These are phyloP conservation scores for Mortierella sp. DNA, from an alignment of 371 early-diverging fungal genomes.

Conservation along the genomic window DNA sequence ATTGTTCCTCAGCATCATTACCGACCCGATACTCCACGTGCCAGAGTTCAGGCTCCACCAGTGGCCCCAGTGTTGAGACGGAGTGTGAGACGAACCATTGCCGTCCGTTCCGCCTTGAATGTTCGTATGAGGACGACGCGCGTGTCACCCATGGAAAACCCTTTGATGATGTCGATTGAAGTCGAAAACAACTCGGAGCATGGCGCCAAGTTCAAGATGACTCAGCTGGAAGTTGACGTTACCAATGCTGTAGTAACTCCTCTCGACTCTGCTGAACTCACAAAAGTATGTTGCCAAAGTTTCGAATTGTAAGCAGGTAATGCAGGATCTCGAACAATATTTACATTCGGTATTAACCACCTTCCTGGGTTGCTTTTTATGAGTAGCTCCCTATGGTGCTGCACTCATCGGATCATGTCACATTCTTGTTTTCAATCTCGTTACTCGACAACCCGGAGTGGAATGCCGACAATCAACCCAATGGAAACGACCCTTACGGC, in stretches of 20 bases:
- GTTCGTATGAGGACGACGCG: conserved; percentile 78
- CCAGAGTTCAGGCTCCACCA: conserved; percentile 27
- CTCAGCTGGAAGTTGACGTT: conserved; percentile 71
- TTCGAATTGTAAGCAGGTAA: neutral
- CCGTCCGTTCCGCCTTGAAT: conserved; percentile 70
- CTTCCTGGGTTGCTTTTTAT: neutral
- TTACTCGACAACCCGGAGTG: conserved; percentile 68
- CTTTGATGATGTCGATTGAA: conserved; percentile 80
- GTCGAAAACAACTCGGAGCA: conserved; percentile 74
- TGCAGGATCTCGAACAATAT: neutral
- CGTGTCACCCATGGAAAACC: conserved; percentile 74
- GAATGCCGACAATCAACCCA: conserved; percentile 25
- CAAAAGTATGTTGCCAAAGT: conserved; percentile 23
- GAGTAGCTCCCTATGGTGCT: conserved; percentile 64
- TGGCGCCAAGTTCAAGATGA: conserved; percentile 68
- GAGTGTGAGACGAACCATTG: conserved; percentile 63
- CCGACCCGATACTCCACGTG: conserved; percentile 44
- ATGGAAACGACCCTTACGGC: conserved; percentile 22
- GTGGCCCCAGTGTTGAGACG: conserved; percentile 59
- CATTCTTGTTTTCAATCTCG: conserved; percentile 73
- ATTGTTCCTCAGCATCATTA: conserved; percentile 50
- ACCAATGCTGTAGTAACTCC: conserved; percentile 70
- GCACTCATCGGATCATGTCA: conserved; percentile 71
- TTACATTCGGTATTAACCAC: neutral
- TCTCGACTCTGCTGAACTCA: conserved; percentile 54